phyloP scores from a whole-genome alignment of 1,284 basidiomycete species.

The Exsudoporus floridanus region DNA sequence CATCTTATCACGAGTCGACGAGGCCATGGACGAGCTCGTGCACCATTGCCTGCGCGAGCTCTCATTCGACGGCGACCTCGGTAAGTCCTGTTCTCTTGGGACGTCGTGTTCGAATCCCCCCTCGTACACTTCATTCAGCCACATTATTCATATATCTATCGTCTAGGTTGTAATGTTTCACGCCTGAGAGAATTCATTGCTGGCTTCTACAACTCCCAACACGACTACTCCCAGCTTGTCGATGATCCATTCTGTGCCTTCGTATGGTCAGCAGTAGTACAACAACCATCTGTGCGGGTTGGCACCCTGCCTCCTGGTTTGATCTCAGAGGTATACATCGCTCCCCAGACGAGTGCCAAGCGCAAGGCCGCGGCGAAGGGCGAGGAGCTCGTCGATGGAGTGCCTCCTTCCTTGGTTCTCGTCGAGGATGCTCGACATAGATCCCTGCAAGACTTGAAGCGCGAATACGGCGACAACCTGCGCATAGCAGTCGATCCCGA shows the following conservation, averaged over 20 bases:
- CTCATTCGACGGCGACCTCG: conserved; percentile 80
- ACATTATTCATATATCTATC: conserved; percentile 22
- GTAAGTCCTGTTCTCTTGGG: conserved; percentile 43
- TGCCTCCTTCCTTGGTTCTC: conserved; percentile 47
- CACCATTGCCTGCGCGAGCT: conserved; percentile 74
- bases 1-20: neutral
- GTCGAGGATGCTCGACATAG: conserved; percentile 53
- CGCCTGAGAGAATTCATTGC: conserved; percentile 67
- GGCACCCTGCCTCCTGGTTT: conserved; percentile 60
- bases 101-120: conserved; percentile 47
- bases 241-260: conserved; percentile 79
- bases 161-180: conserved; percentile 65
- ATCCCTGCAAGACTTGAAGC: conserved; percentile 53
- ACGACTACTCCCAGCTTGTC: conserved; percentile 50
- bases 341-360: conserved; percentile 65
- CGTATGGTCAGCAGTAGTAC: conserved; percentile 75
- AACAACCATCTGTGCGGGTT: conserved; percentile 68
- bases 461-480: conserved; percentile 58
- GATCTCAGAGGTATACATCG: conserved; percentile 68
- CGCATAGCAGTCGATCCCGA: conserved; percentile 75
- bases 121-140: conserved; percentile 20
- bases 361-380: conserved; percentile 60
- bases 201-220: conserved; percentile 56
- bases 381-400: conserved; percentile 44
- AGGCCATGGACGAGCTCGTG: conserved; percentile 69